Percentiles rank a stretch among this genome's conserved stretches.
These are phyloP conservation scores for Meripilus lineatus DNA, from an alignment of 1,284 basidiomycete species.

Conservation along the genomic window DNA sequence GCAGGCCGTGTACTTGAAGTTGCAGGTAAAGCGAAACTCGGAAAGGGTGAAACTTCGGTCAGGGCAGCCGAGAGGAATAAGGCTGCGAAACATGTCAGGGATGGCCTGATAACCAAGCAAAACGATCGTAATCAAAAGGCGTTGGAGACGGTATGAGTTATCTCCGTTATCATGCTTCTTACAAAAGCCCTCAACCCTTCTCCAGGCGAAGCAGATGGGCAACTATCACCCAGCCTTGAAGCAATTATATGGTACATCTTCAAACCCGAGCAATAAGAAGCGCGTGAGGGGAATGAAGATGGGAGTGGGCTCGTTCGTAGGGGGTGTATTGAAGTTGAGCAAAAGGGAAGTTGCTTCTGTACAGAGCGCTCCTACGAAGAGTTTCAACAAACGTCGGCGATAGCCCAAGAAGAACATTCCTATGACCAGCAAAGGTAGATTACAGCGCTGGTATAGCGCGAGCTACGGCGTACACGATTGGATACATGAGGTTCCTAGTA, in stretches of 20 bases:
- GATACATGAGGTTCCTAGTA: too few relatives aligned
- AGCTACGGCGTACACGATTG: too few relatives aligned
- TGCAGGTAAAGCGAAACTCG: slow-evolving; percentile 57
- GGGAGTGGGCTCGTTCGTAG: slow-evolving; percentile 72
- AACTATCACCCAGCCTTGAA: slow-evolving; percentile 78
- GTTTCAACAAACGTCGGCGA: too few relatives aligned
- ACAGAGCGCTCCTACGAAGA: slow-evolving; percentile 22
- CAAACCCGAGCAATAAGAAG: slow-evolving; percentile 34
- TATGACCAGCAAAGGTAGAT: too few relatives aligned
- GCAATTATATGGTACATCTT: slow-evolving; percentile 48
- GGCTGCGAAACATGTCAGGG: slow-evolving; percentile 64
- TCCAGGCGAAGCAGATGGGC: slow-evolving; percentile 70
- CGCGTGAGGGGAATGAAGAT: slow-evolving; percentile 62
- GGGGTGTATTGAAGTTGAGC: slow-evolving; percentile 61
- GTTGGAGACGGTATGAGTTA: slow-evolving; percentile 56
- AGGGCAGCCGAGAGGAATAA: slow-evolving; percentile 58
- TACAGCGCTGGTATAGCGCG: too few relatives aligned
- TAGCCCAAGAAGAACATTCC: too few relatives aligned
- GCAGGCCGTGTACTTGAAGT: slow-evolving; percentile 71
- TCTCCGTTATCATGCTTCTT: slow-evolving; percentile 1
- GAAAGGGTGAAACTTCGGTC: slow-evolving; percentile 62
- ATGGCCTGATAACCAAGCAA: slow-evolving; percentile 60
- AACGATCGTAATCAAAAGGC: slow-evolving; percentile 46
- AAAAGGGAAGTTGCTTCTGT: slow-evolving; percentile 50
- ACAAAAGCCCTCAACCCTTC: too few relatives aligned